A percentile compares a stretch with the other conserved stretches of the same genome.
Evolutionary conservation across 805 yeast species (phyloP).

Genomic region (Saturnispora galanensis): DNA sequence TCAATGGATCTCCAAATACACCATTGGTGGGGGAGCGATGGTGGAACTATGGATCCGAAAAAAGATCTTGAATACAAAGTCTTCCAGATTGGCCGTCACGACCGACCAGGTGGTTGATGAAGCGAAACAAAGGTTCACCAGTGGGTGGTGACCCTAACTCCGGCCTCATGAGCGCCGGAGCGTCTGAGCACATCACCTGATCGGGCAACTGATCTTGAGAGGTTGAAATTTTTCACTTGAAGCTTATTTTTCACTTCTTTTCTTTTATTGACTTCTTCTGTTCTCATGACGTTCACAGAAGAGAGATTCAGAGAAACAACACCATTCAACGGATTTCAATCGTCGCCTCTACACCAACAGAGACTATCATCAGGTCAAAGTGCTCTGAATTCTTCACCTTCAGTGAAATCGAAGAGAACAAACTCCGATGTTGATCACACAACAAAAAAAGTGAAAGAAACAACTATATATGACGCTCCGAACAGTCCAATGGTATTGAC

Average conservation of each 20-base stretch:
- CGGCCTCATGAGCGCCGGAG: background rate
- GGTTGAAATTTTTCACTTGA: constrained; percentile 3
- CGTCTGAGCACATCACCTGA: constrained; percentile 3
- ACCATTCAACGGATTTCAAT: background rate
- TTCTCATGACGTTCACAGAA: constrained; percentile 3
- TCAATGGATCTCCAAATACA: constrained; percentile 24
- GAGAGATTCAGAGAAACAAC: background rate
- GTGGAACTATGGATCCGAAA: constrained; percentile 21
- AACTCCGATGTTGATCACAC: constrained; percentile 26
- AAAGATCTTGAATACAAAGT: constrained; percentile 18
- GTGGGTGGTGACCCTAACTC: constrained; percentile 7
- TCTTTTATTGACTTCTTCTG: background rate
- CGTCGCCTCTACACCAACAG: constrained; percentile 13
- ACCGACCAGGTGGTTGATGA: constrained; percentile 1
- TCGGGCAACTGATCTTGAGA: background rate
- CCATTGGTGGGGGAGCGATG: constrained; percentile 21
- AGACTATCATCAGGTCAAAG: constrained; percentile 12
- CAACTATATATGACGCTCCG: constrained; percentile 16
- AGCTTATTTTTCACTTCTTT: background rate
- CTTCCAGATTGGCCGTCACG: constrained; percentile 10
- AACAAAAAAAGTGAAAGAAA: constrained; percentile 25
- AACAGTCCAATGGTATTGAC: constrained; percentile 13
- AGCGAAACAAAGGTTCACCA: background rate
- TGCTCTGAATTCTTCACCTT: constrained; percentile 7
- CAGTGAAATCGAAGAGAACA: constrained; percentile 28